Evolutionary conservation across 2,329 filamentous ascomycete genomes (phyloP), one percentile per base, ranked within the genome.

Genomic region (Talaromyces pinophilus): DNA sequence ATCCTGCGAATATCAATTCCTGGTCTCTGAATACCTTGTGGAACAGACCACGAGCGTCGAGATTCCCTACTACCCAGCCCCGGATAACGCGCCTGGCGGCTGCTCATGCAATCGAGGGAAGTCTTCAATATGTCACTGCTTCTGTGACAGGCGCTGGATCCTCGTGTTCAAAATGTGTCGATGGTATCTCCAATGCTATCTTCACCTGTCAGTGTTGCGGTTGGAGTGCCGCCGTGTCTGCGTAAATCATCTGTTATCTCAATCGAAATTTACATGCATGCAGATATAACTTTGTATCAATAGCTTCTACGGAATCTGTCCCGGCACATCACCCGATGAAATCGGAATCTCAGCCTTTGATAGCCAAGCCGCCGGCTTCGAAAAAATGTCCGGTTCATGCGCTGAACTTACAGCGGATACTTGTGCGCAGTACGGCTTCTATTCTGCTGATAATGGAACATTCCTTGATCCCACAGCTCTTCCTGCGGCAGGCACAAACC

Each of bases 1-100:
- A 69, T 77, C 77, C 46, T 80, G 77, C 69, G 76, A 78, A 69
- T 80, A 79, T 64, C 77, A 80, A 68, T 70, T 75, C 44, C 78
- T 78, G 69, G 71, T 78, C 19, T 69, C 77, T 33, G 69, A 75
- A 62, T 80, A 78, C 66, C 71, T 79, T 60, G 63, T 69, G 28
- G 62, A 73, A 22, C 79, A 77, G 66, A 72, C 74, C 28, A 71
- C 71, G 19, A 66, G 67, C 25, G 75, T 75, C 46, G 72, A 74
- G 13, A 75, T 80, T 22, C 78, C 78, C n/a, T 80, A 78, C 70
- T 80, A 77, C 65, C 78, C 78, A 2, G 70, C 73, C 0, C 78
- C 77, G 1, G 70, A 74, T 25, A 70, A 76, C 55, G 78, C 74
- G 0, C 70, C 72, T 8, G 73, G 74, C 61, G 73, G 74, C 28